Conservation (phyloP, 2,329 filamentous ascomycete genomes). For the Phaeosphaeria sp. region DNA sequence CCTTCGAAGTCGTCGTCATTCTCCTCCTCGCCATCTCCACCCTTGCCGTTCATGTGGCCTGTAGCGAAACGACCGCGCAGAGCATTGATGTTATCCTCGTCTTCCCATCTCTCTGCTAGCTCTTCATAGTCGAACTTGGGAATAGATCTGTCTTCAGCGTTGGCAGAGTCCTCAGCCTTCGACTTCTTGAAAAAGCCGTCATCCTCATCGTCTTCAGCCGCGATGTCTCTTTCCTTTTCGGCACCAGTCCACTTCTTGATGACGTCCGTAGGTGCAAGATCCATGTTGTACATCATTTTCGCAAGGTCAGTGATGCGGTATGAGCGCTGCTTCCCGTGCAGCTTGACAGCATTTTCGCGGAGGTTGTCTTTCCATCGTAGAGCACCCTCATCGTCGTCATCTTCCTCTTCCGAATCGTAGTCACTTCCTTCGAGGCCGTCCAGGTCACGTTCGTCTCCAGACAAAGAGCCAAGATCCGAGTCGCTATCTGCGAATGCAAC, state of each 20-base stretch:
- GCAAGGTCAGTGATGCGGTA: conserved; percentile 85
- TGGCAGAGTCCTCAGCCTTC: conserved; percentile 55
- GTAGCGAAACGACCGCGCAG: conserved; percentile 79
- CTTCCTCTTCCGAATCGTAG: conserved; percentile 60
- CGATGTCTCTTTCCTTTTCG: conserved; percentile 57
- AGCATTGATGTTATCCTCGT: conserved; percentile 76
- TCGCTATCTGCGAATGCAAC: conserved; percentile 95
- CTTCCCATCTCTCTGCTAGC: conserved; percentile 84
- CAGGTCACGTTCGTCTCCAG: conserved; percentile 57
- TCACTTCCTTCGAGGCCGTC: conserved; percentile 53
- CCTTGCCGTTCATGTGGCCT: conserved; percentile 62
- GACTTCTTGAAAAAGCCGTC: conserved; percentile 69
- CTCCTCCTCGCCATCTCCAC: conserved; percentile 45
- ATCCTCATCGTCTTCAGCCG: conserved; percentile 67
- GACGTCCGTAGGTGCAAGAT: conserved; percentile 76
- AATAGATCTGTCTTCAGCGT: conserved; percentile 76
- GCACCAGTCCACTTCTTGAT: conserved; percentile 81
- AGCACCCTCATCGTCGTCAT: conserved; percentile 73
- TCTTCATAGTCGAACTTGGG: conserved; percentile 81
- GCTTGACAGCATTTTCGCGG: conserved; percentile 71
- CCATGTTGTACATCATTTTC: conserved; percentile 85
- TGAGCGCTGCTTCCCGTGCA: conserved; percentile 73
- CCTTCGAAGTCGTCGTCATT: conserved; percentile 64
- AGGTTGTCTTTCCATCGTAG: conserved; percentile 90
- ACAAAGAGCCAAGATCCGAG: conserved; percentile 91